These are phyloP conservation scores for Dactylonectria estremocensis DNA, from an alignment of 2,329 filamentous ascomycete species.

Conservation along the genomic window DNA sequence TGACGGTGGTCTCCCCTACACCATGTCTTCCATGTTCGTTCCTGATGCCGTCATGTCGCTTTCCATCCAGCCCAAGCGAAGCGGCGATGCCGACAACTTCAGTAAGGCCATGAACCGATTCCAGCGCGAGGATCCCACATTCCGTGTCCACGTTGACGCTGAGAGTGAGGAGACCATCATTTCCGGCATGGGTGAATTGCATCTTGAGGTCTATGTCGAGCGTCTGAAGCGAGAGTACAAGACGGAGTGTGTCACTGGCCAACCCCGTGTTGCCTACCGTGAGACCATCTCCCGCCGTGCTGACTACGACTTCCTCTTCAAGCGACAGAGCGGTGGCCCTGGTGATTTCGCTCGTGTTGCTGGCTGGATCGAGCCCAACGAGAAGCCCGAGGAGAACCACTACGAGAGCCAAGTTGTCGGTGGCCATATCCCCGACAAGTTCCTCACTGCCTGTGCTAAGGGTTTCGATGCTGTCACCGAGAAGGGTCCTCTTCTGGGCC, in stretches of 20 bases:
- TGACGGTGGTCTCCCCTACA: conserved; percentile 91
- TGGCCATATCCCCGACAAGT: conserved; percentile 95
- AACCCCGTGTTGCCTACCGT: conserved; percentile 96
- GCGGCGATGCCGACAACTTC: conserved; percentile 93
- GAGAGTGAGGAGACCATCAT: conserved; percentile 98
- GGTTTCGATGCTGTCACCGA: conserved; percentile 88
- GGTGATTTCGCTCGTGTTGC: conserved; percentile 96
- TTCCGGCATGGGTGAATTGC: conserved; percentile 97
- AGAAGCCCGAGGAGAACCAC: conserved; percentile 79
- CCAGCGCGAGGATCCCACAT: conserved; percentile 98
- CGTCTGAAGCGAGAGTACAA: conserved; percentile 97
- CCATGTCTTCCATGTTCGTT: conserved; percentile 98
- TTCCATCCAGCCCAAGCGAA: conserved; percentile 96
- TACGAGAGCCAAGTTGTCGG: conserved; percentile 92
- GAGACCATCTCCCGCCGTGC: conserved; percentile 88
- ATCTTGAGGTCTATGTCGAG: conserved; percentile 97
- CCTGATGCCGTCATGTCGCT: conserved; percentile 98
- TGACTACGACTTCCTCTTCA: conserved; percentile 93
- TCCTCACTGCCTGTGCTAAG: conserved; percentile 93
- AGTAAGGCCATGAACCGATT: conserved; percentile 99
- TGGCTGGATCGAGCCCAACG: conserved; percentile 91
- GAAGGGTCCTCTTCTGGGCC: conserved; percentile 92
- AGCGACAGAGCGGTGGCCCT: conserved; percentile 95
- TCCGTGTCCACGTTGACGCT: conserved; percentile 91
- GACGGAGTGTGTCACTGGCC: conserved; percentile 94